Conservation (phyloP, 768 basidiomycete species). For the Amyloporia xantha region DNA sequence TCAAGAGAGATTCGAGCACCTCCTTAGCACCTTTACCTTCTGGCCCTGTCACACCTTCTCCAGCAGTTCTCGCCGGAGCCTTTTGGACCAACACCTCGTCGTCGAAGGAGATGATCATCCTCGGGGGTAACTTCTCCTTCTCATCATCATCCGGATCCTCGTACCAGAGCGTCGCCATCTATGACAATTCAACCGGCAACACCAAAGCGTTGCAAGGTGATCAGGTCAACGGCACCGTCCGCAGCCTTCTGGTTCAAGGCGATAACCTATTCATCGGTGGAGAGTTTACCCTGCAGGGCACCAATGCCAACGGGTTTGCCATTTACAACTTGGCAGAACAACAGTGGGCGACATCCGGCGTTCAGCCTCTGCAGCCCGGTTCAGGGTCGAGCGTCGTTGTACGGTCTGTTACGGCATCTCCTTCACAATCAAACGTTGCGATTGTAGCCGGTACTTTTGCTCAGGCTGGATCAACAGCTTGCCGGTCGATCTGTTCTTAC, state of each 20-base stretch:
- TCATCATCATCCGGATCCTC: conserved; percentile 29
- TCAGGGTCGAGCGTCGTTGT: conserved; percentile 55
- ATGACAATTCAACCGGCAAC: conserved; percentile 46
- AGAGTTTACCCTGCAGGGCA: conserved; percentile 60
- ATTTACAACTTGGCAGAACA: conserved; percentile 68
- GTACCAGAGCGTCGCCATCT: conserved; percentile 61
- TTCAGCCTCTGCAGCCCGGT: conserved; percentile 54
- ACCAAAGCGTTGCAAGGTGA: conserved; percentile 52
- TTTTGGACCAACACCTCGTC: conserved; percentile 85
- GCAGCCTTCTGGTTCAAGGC: conserved; percentile 65
- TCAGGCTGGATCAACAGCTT: conserved; percentile 66
- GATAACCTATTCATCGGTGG: conserved; percentile 78
- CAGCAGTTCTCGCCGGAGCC: conserved; percentile 76
- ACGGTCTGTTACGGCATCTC: conserved; percentile 60
- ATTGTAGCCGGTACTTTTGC: conserved; percentile 87
- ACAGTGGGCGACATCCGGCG: conserved; percentile 51
- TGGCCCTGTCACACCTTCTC: conserved; percentile 52
- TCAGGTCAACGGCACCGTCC: conserved; percentile 70
- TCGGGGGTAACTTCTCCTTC: conserved; percentile 89
- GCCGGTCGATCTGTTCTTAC: conserved; percentile 74
- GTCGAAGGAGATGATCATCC: conserved; percentile 57
- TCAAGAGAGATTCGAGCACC: conserved; percentile 47
- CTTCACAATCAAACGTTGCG: conserved; percentile 52
- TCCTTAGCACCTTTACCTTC: conserved; percentile 49
- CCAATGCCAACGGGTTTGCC: conserved; percentile 61